Conservation (phyloP, 257 asterid genomes). For the Capsicum pubescens region DNA sequence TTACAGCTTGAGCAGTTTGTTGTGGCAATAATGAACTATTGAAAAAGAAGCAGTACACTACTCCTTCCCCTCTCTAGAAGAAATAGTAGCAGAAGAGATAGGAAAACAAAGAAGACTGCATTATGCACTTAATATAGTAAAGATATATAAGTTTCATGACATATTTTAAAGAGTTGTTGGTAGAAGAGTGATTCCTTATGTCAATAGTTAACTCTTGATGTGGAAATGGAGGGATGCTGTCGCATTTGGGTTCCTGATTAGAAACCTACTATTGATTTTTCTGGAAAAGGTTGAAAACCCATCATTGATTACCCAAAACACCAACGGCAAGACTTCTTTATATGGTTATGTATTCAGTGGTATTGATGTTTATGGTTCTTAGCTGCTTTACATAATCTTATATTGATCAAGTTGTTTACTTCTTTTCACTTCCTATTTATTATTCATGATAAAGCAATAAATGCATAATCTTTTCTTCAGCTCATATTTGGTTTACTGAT, state of each 20-base stretch:
- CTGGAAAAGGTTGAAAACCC: background rate
- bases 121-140: constrained; percentile 3
- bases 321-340: constrained; percentile 11
- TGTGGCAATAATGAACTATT: constrained; percentile 16
- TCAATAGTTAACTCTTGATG: constrained; percentile 6
- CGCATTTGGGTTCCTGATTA: background rate
- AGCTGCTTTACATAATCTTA: constrained; percentile 9
- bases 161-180: constrained; percentile 4
- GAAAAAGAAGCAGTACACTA: background rate
- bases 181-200: constrained; percentile 21
- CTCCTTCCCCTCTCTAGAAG: background rate
- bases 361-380: constrained; percentile 11
- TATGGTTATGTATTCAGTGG: constrained; percentile 13
- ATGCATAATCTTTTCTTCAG: constrained; percentile 14
- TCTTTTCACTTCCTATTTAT: constrained; percentile 23
- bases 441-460: constrained; percentile 15
- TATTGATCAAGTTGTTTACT: background rate
- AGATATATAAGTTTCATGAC: background rate
- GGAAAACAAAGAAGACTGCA: constrained; percentile 15
- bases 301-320: background rate
- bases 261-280: background rate
- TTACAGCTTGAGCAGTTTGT: background rate
- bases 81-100: constrained; percentile 21
- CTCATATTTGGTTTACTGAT: background rate
- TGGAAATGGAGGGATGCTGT: constrained; percentile 5